phyloP scores from a whole-genome alignment of 73 alveolate species.

The Paramecium caudatum region DNA sequence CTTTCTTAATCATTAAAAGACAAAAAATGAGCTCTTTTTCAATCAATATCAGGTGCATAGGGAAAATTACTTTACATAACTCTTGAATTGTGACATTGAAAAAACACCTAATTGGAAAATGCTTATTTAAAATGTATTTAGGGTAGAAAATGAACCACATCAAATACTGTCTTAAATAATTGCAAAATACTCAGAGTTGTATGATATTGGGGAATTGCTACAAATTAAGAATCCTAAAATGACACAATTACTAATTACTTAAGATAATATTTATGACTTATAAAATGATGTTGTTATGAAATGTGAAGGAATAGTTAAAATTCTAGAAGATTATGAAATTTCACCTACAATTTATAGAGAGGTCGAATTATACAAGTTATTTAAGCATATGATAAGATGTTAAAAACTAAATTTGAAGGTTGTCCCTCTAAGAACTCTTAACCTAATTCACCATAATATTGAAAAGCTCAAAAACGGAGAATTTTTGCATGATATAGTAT shows the following conservation, averaged over 20 bases:
- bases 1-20: conserved; percentile 4
- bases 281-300: background rate
- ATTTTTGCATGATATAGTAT: background rate
- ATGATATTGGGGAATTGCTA: background rate
- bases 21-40: background rate
- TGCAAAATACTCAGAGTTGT: background rate
- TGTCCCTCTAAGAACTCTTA: conserved; percentile 12
- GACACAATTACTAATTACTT: background rate
- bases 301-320: background rate
- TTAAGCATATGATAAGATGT: conserved; percentile 33
- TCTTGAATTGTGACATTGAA: background rate
- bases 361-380: background rate
- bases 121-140: background rate
- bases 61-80: background rate
- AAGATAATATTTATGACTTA: conserved; percentile 34
- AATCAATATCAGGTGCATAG: background rate
- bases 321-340: conserved; percentile 10
- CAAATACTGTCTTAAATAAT: background rate
- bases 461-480: background rate
- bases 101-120: conserved; percentile 20
- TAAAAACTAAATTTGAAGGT: background rate
- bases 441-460: conserved; percentile 26
- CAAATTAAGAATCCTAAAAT: background rate
- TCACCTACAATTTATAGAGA: background rate
- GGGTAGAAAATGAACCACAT: conserved; percentile 23